Base-by-base conservation (phyloP, 176 grass and related monocot species). In the Avena insularis region DNA sequence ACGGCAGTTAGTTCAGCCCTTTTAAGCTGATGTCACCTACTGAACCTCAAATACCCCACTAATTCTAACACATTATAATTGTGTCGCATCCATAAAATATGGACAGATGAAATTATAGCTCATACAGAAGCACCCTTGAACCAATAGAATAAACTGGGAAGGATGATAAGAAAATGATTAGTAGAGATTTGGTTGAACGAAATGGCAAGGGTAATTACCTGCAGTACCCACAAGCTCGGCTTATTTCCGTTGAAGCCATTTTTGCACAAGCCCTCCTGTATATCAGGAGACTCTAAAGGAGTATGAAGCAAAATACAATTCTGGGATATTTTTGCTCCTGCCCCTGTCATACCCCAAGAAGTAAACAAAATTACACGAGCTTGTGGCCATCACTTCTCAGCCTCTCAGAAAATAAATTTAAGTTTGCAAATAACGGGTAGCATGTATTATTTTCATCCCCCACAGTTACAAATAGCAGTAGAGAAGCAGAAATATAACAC, bases 151-250 rank as follows among this genome's bases (percentile, higher is more conserved):
- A 35, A 75, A 85, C n/a, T 89, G 11, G 7, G 20, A 82, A 69
- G 69, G 31, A 51, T 1, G 23, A 79, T 55, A 65, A 73, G n/a
- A n/a, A 20, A 70, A 66, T 75, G 36, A 31, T 46, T 64, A 12
- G 11, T 46, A 60, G 0, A 29, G 15, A 48, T 17, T 63, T 62
- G 54, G 11, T 47, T 25, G 35, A 60, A 47, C 68, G 40, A 71
- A 73, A 74, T 29, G 74, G 66, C 67, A 7, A 62, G 61, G 63
- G 15, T 55, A 79, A 40, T 82, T 81, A 98, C 96, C 96, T 98
- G 96, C 50, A 98, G 79, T 71, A 81, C 75, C 96, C 96, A 98
- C 75, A 95, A 86, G 85, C 96, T 95, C 19, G 89, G 86, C 56
- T 60, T 86, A 87, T 91, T 90, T 31, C 96, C 93, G 54, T 85